phyloP scores from a whole-genome alignment of 2,329 filamentous ascomycete species.

The Fusarium nematophilum region DNA sequence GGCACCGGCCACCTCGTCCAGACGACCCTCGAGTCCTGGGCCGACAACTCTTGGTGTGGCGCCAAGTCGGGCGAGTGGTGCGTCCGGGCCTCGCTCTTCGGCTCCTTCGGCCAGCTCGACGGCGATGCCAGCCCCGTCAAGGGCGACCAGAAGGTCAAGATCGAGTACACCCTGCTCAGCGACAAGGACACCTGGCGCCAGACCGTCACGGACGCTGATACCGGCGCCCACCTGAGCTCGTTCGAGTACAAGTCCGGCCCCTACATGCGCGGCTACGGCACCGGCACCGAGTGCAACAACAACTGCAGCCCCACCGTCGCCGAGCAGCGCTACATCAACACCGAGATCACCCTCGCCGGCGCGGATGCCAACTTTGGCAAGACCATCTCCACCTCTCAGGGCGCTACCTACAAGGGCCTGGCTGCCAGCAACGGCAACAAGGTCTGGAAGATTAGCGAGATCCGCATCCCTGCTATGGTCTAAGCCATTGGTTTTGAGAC shows the following conservation, averaged over 20 bases:
- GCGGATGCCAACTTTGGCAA: slow-evolving; percentile 31
- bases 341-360: slow-evolving; percentile 30
- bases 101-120: slow-evolving; percentile 34
- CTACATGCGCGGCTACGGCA: slow-evolving; percentile 35
- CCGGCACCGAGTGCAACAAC: slow-evolving; percentile 36
- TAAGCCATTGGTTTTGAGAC: background rate
- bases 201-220: slow-evolving; percentile 31
- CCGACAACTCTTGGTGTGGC: slow-evolving; percentile 37
- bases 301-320: slow-evolving; percentile 26
- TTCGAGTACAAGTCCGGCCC: slow-evolving; percentile 34
- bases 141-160: slow-evolving; percentile 36
- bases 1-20: slow-evolving; percentile 36
- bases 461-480: slow-evolving; percentile 28
- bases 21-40: slow-evolving; percentile 34
- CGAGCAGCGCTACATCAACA: slow-evolving; percentile 34
- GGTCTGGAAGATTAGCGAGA: slow-evolving; percentile 36
- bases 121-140: slow-evolving; percentile 20
- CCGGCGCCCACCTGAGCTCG: slow-evolving; percentile 22
- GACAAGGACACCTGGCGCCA: slow-evolving; percentile 38
- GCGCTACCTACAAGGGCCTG: slow-evolving; percentile 26
- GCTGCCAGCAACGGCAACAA: slow-evolving; percentile 19
- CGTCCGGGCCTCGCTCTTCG: slow-evolving; percentile 33
- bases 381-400: slow-evolving; percentile 27
- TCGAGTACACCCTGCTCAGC: slow-evolving; percentile 29
- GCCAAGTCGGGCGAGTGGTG: slow-evolving; percentile 33